A percentile compares a stretch with the other conserved stretches of the same genome.
These are phyloP conservation scores for Fraxinus albicans DNA, from an alignment of 305 asterid genomes.

Conservation along the genomic window DNA sequence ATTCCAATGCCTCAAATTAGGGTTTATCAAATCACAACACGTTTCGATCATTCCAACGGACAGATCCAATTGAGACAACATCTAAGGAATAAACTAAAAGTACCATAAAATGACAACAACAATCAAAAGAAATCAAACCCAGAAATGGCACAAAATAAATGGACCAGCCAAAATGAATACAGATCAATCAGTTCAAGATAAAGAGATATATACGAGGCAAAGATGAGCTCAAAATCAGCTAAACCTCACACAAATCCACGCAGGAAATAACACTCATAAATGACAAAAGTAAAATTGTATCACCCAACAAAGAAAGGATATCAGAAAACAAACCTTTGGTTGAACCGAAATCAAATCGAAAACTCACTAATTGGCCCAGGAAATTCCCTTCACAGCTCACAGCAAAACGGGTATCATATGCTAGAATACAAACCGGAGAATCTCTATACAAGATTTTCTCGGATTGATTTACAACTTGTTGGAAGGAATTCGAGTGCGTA, in stretches of 20 bases:
- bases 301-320: background rate
- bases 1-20: conserved; percentile 36
- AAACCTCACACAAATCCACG: conserved; percentile 12
- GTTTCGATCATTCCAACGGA: conserved; percentile 12
- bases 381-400: conserved; percentile 18
- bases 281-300: background rate
- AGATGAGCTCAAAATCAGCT: conserved; percentile 42
- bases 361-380: conserved; percentile 17
- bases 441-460: background rate
- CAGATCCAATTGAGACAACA: conserved; percentile 20
- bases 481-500: conserved; percentile 30
- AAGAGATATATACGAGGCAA: conserved; percentile 10
- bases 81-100: conserved; percentile 25
- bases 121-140: conserved; percentile 16
- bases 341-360: conserved; percentile 39
- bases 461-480: background rate
- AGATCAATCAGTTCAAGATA: conserved; percentile 34
- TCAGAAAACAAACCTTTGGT: conserved; percentile 24
- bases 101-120: conserved; percentile 23
- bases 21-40: conserved; percentile 31
- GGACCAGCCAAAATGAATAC: conserved; percentile 24
- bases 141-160: conserved; percentile 29
- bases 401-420: conserved; percentile 19
- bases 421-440: background rate
- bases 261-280: background rate